These are phyloP conservation scores for Haberlea rhodopensis DNA, from an alignment of 257 asterid genomes.

Conservation along the genomic window DNA sequence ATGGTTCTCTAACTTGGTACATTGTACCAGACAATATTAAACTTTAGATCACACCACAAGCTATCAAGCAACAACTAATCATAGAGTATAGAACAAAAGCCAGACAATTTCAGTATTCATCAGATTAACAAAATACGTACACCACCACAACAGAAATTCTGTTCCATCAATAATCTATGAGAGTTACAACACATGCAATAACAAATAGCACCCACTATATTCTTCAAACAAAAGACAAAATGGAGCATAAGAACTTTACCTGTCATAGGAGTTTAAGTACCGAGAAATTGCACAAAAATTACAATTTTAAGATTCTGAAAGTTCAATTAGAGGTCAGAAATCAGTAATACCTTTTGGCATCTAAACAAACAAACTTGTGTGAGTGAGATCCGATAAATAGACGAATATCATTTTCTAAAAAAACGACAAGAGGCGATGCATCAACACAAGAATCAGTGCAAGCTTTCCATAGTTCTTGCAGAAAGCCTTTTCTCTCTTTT, in stretches of 20 bases:
- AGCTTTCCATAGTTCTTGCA: slow-evolving; percentile 70
- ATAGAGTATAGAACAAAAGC: no score
- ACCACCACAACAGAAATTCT: not conserved
- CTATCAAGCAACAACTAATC: not conserved
- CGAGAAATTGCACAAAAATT: not conserved
- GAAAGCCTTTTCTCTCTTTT: slow-evolving; percentile 42
- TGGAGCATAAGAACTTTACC: slow-evolving; percentile 14
- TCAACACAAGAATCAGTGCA: slow-evolving; percentile 84
- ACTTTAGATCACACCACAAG: not conserved
- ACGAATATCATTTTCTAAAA: slow-evolving; percentile 46
- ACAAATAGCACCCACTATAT: not conserved
- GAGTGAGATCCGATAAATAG: slow-evolving; percentile 90
- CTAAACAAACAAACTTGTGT: slow-evolving; percentile 63
- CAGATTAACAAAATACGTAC: not conserved
- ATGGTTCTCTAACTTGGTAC: no score
- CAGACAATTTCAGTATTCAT: not conserved
- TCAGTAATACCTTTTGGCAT: slow-evolving; percentile 62
- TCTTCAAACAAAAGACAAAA: not conserved
- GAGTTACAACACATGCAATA: not conserved
- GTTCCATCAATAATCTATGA: not conserved
- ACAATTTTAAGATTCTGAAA: slow-evolving; percentile 15
- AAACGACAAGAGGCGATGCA: slow-evolving; percentile 88
- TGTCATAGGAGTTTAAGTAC: slow-evolving; percentile 15
- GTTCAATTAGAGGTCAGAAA: slow-evolving; percentile 14
- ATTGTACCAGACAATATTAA: not conserved